Evolutionary conservation across 495 filamentous ascomycete genomes (phyloP).

Genomic region (Penicillium manginii): DNA sequence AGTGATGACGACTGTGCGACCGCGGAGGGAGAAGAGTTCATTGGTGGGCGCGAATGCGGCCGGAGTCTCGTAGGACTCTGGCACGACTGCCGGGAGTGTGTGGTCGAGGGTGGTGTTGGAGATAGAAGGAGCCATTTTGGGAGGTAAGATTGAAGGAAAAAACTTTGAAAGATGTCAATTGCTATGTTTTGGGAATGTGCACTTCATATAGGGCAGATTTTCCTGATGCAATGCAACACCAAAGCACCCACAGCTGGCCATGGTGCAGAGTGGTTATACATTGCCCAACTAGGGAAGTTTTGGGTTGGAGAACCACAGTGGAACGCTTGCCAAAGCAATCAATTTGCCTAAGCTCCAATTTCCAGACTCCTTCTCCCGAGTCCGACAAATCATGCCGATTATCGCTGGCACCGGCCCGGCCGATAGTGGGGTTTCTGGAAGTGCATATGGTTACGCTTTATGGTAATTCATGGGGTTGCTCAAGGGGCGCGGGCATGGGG

Average conservation of each 20-base stretch:
- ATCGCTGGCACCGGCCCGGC: neutral
- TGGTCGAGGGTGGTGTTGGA: constrained; percentile 20
- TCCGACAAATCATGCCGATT: constrained; percentile 19
- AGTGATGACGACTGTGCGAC: constrained; percentile 71
- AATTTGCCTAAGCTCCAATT: constrained; percentile 8
- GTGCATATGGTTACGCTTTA: constrained; percentile 17
- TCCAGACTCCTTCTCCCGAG: constrained; percentile 1
- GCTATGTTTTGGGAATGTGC: neutral
- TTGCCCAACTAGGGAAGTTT: constrained; percentile 22
- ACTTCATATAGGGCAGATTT: constrained; percentile 17
- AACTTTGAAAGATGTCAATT: neutral
- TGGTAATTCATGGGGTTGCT: constrained; percentile 5
- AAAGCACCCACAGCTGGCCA: constrained; percentile 1
- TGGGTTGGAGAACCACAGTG: constrained; percentile 16
- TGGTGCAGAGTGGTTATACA: constrained; percentile 17
- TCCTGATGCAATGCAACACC: neutral
- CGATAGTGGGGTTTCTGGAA: neutral
- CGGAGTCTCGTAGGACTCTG: constrained; percentile 29
- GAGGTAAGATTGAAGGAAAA: neutral
- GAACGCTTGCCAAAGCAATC: constrained; percentile 5
- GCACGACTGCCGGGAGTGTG: constrained; percentile 25
- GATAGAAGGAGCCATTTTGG: constrained; percentile 35
- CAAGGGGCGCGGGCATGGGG: constrained; percentile 10
- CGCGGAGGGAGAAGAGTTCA: constrained; percentile 52
- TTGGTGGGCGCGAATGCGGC: constrained; percentile 25